These are phyloP conservation scores for Beta macrorhiza DNA, from an alignment of 179 eudicot species.

Conservation along the genomic window DNA sequence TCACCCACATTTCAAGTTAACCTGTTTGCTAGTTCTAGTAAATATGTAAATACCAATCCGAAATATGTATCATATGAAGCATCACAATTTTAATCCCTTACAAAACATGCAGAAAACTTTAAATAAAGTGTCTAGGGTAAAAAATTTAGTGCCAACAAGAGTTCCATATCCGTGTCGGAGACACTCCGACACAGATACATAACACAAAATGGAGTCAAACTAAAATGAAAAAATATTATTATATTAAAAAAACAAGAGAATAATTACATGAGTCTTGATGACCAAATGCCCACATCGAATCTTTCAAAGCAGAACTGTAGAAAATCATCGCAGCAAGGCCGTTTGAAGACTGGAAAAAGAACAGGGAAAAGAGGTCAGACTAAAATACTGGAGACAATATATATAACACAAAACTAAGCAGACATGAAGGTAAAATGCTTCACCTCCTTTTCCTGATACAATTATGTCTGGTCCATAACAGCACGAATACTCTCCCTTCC, in stretches of 20 bases:
- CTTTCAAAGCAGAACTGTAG: constrained; percentile 66
- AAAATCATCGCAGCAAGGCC: constrained; percentile 74
- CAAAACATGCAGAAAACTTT: no score
- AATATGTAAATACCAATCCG: no score
- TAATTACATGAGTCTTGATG: constrained; percentile 62
- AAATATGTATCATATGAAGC: no score
- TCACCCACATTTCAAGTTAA: no score
- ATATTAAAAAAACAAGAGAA: neutral
- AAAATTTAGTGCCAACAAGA: no score
- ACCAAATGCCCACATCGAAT: constrained; percentile 73
- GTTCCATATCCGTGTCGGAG: no score
- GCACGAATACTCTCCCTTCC: constrained; percentile 15
- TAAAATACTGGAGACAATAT: neutral
- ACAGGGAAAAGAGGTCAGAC: neutral
- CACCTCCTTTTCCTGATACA: constrained; percentile 61
- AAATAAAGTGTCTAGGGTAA: no score
- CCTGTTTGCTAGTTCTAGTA: no score
- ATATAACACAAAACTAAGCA: neutral
- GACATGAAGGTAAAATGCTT: neutral
- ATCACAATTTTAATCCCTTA: no score
- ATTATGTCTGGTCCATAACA: constrained; percentile 39
- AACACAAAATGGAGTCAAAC: constrained; percentile 8
- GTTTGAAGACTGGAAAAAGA: constrained; percentile 66
- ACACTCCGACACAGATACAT: neutral
- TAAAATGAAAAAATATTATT: neutral